phyloP scores from a whole-genome alignment of 192 early-diverging fungal species.

The Coemansia sp. region DNA sequence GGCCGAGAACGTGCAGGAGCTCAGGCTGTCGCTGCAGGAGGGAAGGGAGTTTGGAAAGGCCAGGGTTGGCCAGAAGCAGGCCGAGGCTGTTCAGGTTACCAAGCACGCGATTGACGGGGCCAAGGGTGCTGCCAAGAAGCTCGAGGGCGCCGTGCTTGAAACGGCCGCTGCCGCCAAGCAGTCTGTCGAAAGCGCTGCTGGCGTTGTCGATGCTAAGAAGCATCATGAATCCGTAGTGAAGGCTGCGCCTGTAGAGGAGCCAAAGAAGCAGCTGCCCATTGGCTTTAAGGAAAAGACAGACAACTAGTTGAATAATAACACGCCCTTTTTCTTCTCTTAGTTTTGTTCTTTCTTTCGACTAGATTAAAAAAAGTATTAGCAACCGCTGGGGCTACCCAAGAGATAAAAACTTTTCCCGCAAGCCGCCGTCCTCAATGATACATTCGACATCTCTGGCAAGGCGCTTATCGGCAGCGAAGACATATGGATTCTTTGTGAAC shows the following conservation, averaged over 20 bases:
- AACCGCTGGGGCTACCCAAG: no score
- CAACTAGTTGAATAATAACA: background rate
- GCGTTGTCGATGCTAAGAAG: background rate
- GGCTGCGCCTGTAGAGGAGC: background rate
- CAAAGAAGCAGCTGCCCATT: conserved; percentile 24
- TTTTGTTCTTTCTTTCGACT: conserved; percentile 1
- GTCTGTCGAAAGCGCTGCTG: background rate
- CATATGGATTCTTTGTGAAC: no score
- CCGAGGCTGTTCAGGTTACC: background rate
- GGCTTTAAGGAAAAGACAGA: conserved; percentile 25
- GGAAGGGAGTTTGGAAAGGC: conserved; percentile 20
- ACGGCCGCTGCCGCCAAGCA: conserved; percentile 8
- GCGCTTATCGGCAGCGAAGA: no score
- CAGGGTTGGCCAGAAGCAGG: background rate
- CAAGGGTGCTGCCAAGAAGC: background rate
- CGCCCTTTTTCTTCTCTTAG: background rate
- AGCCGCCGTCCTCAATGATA: no score
- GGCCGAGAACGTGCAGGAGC: conserved; percentile 25
- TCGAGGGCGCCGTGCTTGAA: background rate
- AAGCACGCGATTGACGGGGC: background rate
- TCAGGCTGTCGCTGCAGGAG: conserved; percentile 36
- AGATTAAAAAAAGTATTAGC: no score
- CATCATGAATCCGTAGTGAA: no score
- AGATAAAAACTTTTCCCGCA: no score
- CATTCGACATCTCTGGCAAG: no score